Evolutionary conservation across 208 protist species (phyloP).

Genomic region (Trypanosoma boissoni): DNA sequence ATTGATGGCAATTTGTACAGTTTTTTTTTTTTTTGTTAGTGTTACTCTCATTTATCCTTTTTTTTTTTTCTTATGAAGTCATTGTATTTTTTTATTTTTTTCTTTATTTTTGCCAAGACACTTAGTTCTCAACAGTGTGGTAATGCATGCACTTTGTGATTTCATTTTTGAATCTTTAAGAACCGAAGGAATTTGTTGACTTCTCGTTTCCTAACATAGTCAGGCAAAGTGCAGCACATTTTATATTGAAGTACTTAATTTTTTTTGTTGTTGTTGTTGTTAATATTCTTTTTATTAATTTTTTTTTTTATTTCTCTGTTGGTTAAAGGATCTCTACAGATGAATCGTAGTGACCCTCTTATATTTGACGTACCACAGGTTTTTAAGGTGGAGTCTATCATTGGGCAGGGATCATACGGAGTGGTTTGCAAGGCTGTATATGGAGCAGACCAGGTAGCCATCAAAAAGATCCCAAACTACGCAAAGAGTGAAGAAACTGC

Average conservation of each 20-base stretch:
- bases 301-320: not conserved
- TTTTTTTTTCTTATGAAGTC: not conserved
- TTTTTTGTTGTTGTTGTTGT: too few species aligned
- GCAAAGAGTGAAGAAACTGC: slow-evolving; percentile 76
- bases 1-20: too few species aligned
- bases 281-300: not conserved
- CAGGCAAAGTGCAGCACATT: too few species aligned
- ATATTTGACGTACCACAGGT: slow-evolving; percentile 87
- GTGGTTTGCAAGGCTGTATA: slow-evolving; percentile 91
- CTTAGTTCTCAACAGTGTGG: too few species aligned
- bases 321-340: not conserved
- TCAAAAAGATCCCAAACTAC: slow-evolving; percentile 92
- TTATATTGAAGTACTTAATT: too few species aligned
- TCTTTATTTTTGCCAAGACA: slow-evolving; percentile 8
- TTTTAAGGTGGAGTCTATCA: slow-evolving; percentile 88
- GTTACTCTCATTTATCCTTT: too few species aligned
- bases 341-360: slow-evolving; percentile 39
- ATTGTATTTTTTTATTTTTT: not conserved
- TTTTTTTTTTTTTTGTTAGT: too few species aligned
- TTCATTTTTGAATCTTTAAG: too few species aligned
- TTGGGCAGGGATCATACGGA: slow-evolving; percentile 92
- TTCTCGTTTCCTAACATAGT: too few species aligned
- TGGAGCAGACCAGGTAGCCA: slow-evolving; percentile 67
- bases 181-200: slow-evolving; percentile 4
- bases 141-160: too few species aligned